Evolutionary conservation across 352 stramenopile genomes (phyloP), one percentile per base, ranked within the genome.

Genomic region (Phytophthora constricta): DNA sequence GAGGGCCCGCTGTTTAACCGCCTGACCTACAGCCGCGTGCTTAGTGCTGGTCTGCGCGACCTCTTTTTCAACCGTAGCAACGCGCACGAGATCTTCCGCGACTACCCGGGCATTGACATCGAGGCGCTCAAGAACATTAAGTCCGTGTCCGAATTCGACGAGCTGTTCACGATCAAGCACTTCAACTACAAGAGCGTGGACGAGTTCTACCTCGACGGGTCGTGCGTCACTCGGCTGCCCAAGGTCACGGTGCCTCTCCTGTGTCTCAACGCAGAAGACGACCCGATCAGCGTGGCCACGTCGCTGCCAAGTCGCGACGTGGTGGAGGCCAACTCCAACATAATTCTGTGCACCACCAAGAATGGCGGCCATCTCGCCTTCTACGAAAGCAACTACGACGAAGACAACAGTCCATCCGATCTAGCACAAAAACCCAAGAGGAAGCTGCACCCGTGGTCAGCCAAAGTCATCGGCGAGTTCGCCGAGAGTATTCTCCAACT

Each of bases 51-150:
- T 47, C 69, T 91, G 8, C 64, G 79, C 10, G 57, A 76, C 22
- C 74, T 90, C n/a, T 80, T 91, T 23, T 90, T 93, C 57, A 49
- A 77, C 9, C 73, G 77, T 37, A 91, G 79, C 53, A 91, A 93
- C 50, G 82, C 79, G 5, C 72, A 89, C 53, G 67, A 91, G 41
- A 61, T 88, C 2, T 89, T 93, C 55, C 64, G 64, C 2, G 53
- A 63, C 52, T 77, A 86, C 51, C 62, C 72, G 4, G 76, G 68
- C 8, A 41, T 91, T 19, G 77, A 91, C 50, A 27, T 91, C 10
- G 63, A 74, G 10, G 55, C 76, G 2, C 47, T 91, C 10, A 72
- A 70, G 3, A 67, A 61, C 2, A 70, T 72, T 3, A 68, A 56
- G 39, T 80, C 65, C n/a, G 67, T 92, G 4, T 67, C 55, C 2